Percentiles rank a stretch among this genome's conserved stretches.
Conservation (phyloP, 305 asterid genomes). For the Euphrasia arctica region DNA sequence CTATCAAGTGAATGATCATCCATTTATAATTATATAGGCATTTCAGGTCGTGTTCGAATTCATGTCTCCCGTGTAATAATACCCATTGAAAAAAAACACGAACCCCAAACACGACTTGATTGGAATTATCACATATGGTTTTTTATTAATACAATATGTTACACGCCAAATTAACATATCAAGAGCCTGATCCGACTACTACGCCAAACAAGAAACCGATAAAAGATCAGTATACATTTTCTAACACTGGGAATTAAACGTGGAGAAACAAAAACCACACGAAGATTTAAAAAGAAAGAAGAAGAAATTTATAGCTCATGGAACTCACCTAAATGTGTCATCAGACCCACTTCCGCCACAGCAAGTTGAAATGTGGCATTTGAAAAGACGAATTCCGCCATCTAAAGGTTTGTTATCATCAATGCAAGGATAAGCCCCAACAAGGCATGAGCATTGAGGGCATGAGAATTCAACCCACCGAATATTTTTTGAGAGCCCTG, state of each 20-base stretch:
- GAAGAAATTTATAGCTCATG: slow-evolving; percentile 6
- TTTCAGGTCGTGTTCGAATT: too few relatives aligned
- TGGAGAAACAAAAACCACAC: neutral
- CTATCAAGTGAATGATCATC: too few relatives aligned
- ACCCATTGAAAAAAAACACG: too few relatives aligned
- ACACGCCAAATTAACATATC: too few relatives aligned
- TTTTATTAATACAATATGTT: neutral
- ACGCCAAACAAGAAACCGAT: too few relatives aligned
- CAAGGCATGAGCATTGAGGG: slow-evolving; percentile 68
- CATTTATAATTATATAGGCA: too few relatives aligned
- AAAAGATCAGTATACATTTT: too few relatives aligned
- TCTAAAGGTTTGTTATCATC: slow-evolving; percentile 61
- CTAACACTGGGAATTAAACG: too few relatives aligned
- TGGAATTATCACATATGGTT: neutral
- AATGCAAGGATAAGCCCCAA: slow-evolving; percentile 84
- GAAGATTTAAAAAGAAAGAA: neutral
- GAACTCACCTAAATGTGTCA: slow-evolving; percentile 63
- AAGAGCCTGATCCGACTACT: too few relatives aligned
- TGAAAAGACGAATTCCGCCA: slow-evolving; percentile 80
- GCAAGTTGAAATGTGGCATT: slow-evolving; percentile 66
- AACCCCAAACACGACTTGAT: neutral
- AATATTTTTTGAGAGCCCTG: slow-evolving; percentile 70
- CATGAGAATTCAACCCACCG: slow-evolving; percentile 64
- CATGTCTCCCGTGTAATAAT: too few relatives aligned
- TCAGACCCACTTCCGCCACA: slow-evolving; percentile 41